Evolutionary conservation across 2,329 filamentous ascomycete genomes (phyloP), one percentile per base, ranked within the genome.

Genomic region (Penicillium sp.): DNA sequence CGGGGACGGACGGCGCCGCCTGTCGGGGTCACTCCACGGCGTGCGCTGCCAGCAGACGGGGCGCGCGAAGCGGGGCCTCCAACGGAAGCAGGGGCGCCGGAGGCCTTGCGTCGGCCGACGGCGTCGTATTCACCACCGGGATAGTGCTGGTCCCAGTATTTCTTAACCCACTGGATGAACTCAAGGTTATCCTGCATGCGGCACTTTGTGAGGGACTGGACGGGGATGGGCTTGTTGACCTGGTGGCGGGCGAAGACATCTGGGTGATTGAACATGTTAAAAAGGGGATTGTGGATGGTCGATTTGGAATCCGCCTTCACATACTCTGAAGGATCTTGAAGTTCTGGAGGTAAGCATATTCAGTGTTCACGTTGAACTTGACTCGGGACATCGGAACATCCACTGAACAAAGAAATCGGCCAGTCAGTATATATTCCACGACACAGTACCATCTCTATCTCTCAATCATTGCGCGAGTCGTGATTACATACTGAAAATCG

Each of bases 121-220:
- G 94, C 91, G 73, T 99, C 94, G 80, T 99, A 99, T 63, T 97
- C 94, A 69, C 94, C 92, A 57, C 94, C 94, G 8, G 94, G 94
- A 78, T 90, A 99, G 82, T 97, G 92, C 73, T 97, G 90, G 71
- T 99, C 94, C 94, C 94, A 99, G 81, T 92, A 97, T 66, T 84
- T 83, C 84, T 99, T 99, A 57, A 88, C 88, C 89, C 92, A 99
- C 79, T 99, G 94, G 59, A 99, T 82, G 75, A 99, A 99, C 73
- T 97, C 94, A 68, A 99, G 89, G 80, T 99, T 99, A 77, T 99
- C 94, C 83, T 99, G 94, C 93, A 99, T 99, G 82, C 96, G 97
- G 83, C 94, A 99, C 78, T 97, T 99, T 69, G 94, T 85, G 58
- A 99, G 86, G 56, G 84, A 81, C 75, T 96, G 86, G 73, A 97